Evolutionary conservation across 768 basidiomycete species (phyloP).

Genomic region (Russula virescens): DNA sequence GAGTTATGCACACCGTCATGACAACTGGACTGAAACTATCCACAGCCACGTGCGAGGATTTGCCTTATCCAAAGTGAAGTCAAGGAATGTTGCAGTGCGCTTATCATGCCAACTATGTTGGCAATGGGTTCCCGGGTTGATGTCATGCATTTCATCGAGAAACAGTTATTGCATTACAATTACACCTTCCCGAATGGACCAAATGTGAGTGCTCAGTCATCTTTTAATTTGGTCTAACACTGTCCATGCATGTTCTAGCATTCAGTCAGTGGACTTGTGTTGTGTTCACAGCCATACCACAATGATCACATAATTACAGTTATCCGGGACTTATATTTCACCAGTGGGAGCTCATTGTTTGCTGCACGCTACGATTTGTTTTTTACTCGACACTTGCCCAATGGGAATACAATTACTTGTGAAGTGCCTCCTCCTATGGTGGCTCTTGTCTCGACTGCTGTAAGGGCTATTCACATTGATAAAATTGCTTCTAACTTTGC

Average conservation of each 20-base stretch:
- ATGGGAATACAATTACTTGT: neutral
- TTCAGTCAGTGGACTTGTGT: too few species aligned
- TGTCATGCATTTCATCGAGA: neutral
- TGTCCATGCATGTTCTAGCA: too few species aligned
- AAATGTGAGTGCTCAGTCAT: too few species aligned
- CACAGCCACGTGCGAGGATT: too few species aligned
- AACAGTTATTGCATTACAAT: neutral
- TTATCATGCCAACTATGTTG: neutral
- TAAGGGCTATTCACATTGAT: neutral
- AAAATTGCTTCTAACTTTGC: neutral
- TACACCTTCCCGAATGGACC: neutral
- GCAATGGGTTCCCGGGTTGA: too few species aligned
- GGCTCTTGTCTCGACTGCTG: neutral
- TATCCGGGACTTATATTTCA: neutral
- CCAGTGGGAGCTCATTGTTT: neutral
- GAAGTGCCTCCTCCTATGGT: neutral
- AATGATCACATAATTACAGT: too few species aligned
- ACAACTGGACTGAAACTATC: too few species aligned
- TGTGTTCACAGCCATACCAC: neutral
- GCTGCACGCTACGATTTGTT: neutral
- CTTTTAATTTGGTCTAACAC: too few species aligned
- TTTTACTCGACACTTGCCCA: too few species aligned
- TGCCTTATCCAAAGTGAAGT: neutral
- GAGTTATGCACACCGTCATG: too few species aligned
- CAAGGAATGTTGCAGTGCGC: neutral